Evolutionary conservation across 768 basidiomycete species (phyloP).

Genomic region (Suillus decipiens): DNA sequence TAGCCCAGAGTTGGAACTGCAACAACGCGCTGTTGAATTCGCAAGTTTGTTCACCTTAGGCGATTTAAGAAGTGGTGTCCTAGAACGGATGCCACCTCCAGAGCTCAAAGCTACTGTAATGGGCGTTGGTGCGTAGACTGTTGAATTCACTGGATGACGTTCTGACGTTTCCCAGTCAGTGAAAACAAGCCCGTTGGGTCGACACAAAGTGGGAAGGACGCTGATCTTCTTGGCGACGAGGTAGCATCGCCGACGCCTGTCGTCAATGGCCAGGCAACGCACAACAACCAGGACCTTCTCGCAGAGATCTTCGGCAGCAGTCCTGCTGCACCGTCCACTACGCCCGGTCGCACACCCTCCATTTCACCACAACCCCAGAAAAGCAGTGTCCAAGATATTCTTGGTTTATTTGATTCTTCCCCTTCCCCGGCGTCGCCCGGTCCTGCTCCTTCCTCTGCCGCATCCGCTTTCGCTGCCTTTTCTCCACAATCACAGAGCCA

Average conservation of each 20-base stretch:
- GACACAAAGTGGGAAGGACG: slow-evolving; percentile 75
- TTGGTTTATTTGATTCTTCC: slow-evolving; percentile 77
- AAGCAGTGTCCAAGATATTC: slow-evolving; percentile 83
- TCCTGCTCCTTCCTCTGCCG: slow-evolving; percentile 13
- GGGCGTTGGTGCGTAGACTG: slow-evolving; percentile 68
- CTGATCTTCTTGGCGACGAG: slow-evolving; percentile 87
- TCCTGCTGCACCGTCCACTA: slow-evolving; percentile 25
- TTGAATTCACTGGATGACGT: neutral
- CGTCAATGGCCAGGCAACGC: slow-evolving; percentile 44
- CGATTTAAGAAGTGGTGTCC: slow-evolving; percentile 77
- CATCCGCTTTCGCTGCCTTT: slow-evolving; percentile 33
- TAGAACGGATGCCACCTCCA: slow-evolving; percentile 99
- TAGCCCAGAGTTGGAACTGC: slow-evolving; percentile 90
- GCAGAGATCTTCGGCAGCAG: slow-evolving; percentile 86
- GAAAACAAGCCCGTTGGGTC: slow-evolving; percentile 97
- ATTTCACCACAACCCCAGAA: slow-evolving; percentile 50
- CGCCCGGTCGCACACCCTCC: slow-evolving; percentile 38
- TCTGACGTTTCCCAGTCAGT: slow-evolving; percentile 58
- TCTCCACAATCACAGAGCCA: slow-evolving; percentile 41
- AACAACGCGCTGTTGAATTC: slow-evolving; percentile 96
- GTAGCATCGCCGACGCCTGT: slow-evolving; percentile 43
- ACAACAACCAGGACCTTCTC: slow-evolving; percentile 83
- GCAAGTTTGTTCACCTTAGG: slow-evolving; percentile 79
- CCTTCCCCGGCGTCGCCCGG: slow-evolving; percentile 34
- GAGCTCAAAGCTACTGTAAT: slow-evolving; percentile 97